Evolutionary conservation across 1,284 basidiomycete species (phyloP), one percentile per base, ranked within the genome.

Genomic region (Pyrrhoderma noxium): DNA sequence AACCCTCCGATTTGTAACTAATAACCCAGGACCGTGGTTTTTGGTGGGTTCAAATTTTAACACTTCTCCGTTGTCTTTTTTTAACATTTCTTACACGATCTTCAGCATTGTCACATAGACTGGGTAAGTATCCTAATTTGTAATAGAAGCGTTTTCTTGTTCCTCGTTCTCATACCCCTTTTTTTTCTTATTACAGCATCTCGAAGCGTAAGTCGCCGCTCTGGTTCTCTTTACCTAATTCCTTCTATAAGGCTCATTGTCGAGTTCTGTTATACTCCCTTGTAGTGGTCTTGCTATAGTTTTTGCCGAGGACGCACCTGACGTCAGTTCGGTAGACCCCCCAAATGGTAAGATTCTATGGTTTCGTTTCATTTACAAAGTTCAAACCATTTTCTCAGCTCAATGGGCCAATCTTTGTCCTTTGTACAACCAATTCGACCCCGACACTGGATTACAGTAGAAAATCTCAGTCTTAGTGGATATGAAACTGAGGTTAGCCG

Each of bases 11-110:
- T 62, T 62, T 52, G 45, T 39, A n/a, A 55, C 53, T 13, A 39
- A 52, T 25, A 52, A 55, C 19, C 43, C 54, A 18, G 54, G 54
- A 18, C 49, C 54, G 7, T 54, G 53, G 53, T 54, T 54, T 36
- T 37, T 54, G 5, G 27, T 31, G 27, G 11, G 27, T 31, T 31
- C 27, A 5, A 5, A 31, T 11, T 31, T 5, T 31, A 11, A 5
- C 11, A 11, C 5, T 31, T 11, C 11, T 31, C 27, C 11, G 27
- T 5, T 31, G 11, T 31, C 27, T 31, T 31, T 5, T 11, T 31
- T 31, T 5, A 31, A 31, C 5, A 31, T 31, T 31, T 31, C 5
- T 31, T 11, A 31, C 27, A 31, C 27, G 7, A 31, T 11, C 11
- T 5, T 31, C 27, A 31, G 35, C 53, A 54, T 23, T 51, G 54